phyloP scores from a whole-genome alignment of 371 early-diverging fungal genomes.

The Lichtheimia corymbifera region DNA sequence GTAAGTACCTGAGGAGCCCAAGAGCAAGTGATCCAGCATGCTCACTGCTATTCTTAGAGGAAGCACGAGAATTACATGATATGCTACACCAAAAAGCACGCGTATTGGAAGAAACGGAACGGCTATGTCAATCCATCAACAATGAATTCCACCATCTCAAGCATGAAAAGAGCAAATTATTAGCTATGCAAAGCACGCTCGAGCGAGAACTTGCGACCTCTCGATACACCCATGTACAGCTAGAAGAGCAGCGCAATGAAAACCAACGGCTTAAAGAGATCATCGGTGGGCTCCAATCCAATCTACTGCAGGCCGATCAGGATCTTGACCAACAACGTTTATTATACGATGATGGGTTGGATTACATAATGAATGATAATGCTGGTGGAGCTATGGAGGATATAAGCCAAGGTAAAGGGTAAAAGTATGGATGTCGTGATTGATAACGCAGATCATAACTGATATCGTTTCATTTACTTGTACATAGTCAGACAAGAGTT shows the following conservation, averaged over 20 bases:
- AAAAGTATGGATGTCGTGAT: no score
- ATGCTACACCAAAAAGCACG: conserved; percentile 43
- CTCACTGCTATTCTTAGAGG: conserved; percentile 23
- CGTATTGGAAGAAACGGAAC: conserved; percentile 37
- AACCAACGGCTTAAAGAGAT: conserved; percentile 49
- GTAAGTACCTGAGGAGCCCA: conserved; percentile 23
- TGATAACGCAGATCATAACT: no score
- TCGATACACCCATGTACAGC: conserved; percentile 42
- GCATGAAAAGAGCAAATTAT: conserved; percentile 41
- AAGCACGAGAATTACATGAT: conserved; percentile 50
- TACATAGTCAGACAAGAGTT: conserved; percentile 30
- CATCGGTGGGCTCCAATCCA: conserved; percentile 44
- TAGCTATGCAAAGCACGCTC: conserved; percentile 32
- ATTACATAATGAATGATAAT: no score
- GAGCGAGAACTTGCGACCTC: conserved; percentile 45
- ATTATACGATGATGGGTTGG: no score
- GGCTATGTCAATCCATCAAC: conserved; percentile 29
- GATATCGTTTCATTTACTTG: neutral
- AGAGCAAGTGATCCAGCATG: no score
- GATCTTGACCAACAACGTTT: no score
- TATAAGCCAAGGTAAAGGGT: conserved; percentile 27
- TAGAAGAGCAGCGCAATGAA: conserved; percentile 51
- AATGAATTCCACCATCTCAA: conserved; percentile 36
- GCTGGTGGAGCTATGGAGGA: conserved; percentile 41
- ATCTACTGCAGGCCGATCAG: conserved; percentile 17